These are phyloP conservation scores for Prunus dulcis DNA, from an alignment of 306 rosid species.

Conservation along the genomic window DNA sequence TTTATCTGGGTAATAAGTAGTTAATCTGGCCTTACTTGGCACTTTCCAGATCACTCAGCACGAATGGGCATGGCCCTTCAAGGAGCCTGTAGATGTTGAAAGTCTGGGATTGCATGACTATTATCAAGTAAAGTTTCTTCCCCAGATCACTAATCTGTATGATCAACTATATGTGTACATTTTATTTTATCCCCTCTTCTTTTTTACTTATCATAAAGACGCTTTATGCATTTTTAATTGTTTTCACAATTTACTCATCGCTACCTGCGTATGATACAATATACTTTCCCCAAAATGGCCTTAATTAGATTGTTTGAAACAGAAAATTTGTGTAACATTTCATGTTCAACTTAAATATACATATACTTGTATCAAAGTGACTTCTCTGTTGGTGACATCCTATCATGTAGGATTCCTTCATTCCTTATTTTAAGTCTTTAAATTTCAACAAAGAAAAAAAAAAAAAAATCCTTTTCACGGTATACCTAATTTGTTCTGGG, in stretches of 20 bases:
- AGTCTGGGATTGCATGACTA: conserved; percentile 80
- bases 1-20: background rate
- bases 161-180: too few relatives aligned
- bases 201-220: too few relatives aligned
- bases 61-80: conserved; percentile 94
- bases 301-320: background rate
- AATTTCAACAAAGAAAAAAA: background rate
- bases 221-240: too few relatives aligned
- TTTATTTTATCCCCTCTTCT: too few relatives aligned
- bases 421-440: background rate
- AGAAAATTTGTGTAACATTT: background rate
- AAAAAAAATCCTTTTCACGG: background rate
- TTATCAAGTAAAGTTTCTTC: conserved; percentile 51
- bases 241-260: too few relatives aligned
- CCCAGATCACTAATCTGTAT: background rate
- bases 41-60: conserved; percentile 71
- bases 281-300: too few relatives aligned
- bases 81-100: conserved; percentile 82
- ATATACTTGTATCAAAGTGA: background rate
- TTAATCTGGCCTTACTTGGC: background rate
- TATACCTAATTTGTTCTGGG: conserved; percentile 9
- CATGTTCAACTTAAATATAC: background rate
- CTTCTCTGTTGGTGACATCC: background rate
- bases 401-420: background rate
- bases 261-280: too few relatives aligned